Evolutionary conservation across 352 stramenopile species (phyloP).

Genomic region (Phytophthora uliginosa): DNA sequence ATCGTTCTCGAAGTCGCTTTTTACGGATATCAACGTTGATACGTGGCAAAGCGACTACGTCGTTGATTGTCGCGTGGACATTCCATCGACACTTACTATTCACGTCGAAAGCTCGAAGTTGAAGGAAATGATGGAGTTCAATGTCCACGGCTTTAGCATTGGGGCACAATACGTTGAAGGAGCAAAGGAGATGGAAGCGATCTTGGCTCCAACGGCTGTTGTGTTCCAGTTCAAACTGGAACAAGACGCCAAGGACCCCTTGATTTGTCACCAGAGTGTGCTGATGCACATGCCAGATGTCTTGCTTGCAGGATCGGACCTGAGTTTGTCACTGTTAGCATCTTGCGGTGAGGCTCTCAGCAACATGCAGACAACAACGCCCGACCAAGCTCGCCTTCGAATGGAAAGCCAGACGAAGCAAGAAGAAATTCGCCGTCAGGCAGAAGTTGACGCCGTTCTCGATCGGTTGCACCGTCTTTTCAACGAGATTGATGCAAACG

Average conservation of each 20-base stretch:
- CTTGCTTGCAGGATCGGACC: conserved; percentile 70
- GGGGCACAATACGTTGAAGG: conserved; percentile 62
- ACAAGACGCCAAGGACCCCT: conserved; percentile 48
- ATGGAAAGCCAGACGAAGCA: conserved; percentile 66
- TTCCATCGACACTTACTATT: conserved; percentile 58
- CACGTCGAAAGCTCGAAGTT: conserved; percentile 54
- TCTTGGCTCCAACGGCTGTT: conserved; percentile 60
- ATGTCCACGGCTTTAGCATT: conserved; percentile 62
- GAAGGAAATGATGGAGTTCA: conserved; percentile 60
- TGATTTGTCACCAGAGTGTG: conserved; percentile 60
- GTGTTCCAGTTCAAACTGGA: conserved; percentile 60
- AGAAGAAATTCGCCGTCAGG: conserved; percentile 58
- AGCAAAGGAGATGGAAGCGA: conserved; percentile 45
- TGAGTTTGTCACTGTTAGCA: conserved; percentile 72
- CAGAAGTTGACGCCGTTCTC: conserved; percentile 64
- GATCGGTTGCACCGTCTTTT: conserved; percentile 69
- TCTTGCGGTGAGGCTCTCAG: conserved; percentile 61
- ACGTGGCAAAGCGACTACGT: conserved; percentile 52
- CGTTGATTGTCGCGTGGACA: conserved; percentile 63
- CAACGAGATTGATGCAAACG: conserved; percentile 78
- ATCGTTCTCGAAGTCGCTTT: conserved; percentile 65
- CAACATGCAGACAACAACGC: conserved; percentile 67
- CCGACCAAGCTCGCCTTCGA: conserved; percentile 68
- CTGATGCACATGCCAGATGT: conserved; percentile 74
- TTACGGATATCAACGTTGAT: conserved; percentile 63